Conservation (phyloP, 352 stramenopile species). For the Thalassiosira tumida region DNA sequence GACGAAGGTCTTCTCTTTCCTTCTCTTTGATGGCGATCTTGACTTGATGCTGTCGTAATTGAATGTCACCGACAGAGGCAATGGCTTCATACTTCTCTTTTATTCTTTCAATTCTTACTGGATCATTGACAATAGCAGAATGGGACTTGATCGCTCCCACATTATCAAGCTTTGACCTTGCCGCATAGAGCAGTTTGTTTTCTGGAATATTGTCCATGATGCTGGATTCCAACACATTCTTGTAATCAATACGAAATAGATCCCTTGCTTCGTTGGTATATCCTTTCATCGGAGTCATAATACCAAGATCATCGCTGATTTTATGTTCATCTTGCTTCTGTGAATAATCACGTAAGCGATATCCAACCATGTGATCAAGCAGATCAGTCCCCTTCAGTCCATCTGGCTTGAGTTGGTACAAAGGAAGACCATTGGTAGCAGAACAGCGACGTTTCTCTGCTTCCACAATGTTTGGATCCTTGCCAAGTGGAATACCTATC, state of each 20-base stretch:
- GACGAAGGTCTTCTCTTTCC: too few relatives aligned
- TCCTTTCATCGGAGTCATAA: too few relatives aligned
- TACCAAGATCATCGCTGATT: background rate
- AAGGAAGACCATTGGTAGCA: background rate
- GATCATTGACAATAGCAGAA: slow-evolving; percentile 3
- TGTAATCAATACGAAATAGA: slow-evolving; percentile 26
- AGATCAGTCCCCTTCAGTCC: slow-evolving; percentile 1
- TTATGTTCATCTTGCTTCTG: slow-evolving; percentile 19
- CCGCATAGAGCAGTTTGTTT: background rate
- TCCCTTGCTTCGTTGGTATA: background rate
- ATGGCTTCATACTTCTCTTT: too few relatives aligned
- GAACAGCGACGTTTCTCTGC: background rate
- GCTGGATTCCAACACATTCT: background rate
- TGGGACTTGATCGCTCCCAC: background rate
- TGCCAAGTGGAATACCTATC: background rate
- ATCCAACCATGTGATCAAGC: slow-evolving; percentile 15
- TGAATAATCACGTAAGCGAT: slow-evolving; percentile 1
- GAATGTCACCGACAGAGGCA: too few relatives aligned
- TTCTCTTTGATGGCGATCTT: too few relatives aligned
- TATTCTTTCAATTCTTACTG: background rate
- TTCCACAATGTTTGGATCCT: background rate
- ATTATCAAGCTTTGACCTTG: slow-evolving; percentile 21
- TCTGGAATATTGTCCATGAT: slow-evolving; percentile 4
- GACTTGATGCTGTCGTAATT: too few relatives aligned
- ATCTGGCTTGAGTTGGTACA: too few relatives aligned